phyloP scores from a whole-genome alignment of 2,329 filamentous ascomycete genomes.

The Beauveria rudraprayagi region DNA sequence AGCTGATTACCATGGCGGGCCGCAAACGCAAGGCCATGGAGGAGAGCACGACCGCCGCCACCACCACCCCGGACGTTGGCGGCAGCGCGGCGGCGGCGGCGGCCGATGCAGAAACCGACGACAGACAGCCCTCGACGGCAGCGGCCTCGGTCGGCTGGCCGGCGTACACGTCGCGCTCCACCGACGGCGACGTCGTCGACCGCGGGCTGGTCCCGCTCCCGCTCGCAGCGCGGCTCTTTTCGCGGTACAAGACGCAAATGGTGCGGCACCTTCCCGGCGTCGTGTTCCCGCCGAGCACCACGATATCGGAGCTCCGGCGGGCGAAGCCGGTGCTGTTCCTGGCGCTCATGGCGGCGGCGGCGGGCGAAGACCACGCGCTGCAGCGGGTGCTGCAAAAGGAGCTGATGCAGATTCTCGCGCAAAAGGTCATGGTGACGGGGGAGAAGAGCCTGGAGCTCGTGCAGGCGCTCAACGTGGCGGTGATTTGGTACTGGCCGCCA shows the following conservation, averaged over 20 bases:
- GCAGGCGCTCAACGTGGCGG: constrained; percentile 65
- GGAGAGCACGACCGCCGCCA: not conserved
- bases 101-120: not conserved
- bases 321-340: constrained; percentile 60
- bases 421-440: constrained; percentile 64
- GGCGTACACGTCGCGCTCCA: constrained; percentile 17
- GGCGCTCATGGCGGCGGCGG: constrained; percentile 59
- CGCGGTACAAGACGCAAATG: constrained; percentile 53
- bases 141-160: constrained; percentile 13
- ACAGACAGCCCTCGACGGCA: constrained; percentile 4
- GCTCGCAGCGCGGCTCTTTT: constrained; percentile 46
- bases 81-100: not conserved
- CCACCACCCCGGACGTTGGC: no score
- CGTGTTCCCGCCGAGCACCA: constrained; percentile 47
- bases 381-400: constrained; percentile 60
- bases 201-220: constrained; percentile 50
- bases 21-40: constrained; percentile 24
- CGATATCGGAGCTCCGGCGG: constrained; percentile 46
- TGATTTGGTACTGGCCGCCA: constrained; percentile 81
- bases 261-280: constrained; percentile 54
- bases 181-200: constrained; percentile 45
- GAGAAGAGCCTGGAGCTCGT: constrained; percentile 79
- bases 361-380: constrained; percentile 45
- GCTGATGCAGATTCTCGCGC: constrained; percentile 63
- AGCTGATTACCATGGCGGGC: constrained; percentile 15